A percentile compares a stretch with the other conserved stretches of the same genome.
Conservation (phyloP, 345 rosid species). For the Brassica napus region DNA sequence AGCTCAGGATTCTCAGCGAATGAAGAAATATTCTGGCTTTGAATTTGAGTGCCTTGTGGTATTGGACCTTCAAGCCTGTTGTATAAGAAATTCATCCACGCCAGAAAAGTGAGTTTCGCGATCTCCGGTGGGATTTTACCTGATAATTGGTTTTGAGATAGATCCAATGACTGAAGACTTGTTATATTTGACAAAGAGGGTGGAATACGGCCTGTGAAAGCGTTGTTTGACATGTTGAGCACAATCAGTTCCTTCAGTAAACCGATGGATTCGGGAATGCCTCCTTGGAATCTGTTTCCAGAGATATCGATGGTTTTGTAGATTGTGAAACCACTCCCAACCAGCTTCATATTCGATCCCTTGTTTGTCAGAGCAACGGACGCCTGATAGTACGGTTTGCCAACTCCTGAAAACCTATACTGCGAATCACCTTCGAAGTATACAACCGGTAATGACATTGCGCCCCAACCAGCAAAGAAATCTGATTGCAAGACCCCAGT, state of each 20-base stretch:
- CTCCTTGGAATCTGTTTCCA: not conserved
- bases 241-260: not conserved
- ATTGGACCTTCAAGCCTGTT: not conserved
- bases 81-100: not conserved
- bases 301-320: not conserved
- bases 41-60: not conserved
- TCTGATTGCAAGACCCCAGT: conserved; percentile 5
- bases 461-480: conserved; percentile 27
- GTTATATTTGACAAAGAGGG: not conserved
- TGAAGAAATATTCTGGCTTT: not conserved
- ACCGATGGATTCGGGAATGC: not conserved
- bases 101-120: not conserved
- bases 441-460: not conserved
- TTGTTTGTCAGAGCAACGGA: not conserved
- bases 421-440: not conserved
- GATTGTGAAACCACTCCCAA: not conserved
- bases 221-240: not conserved
- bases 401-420: not conserved
- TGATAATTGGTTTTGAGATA: not conserved
- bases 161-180: not conserved
- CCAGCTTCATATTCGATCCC: not conserved
- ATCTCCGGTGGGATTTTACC: not conserved
- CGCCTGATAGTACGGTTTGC: not conserved
- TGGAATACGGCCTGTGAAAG: not conserved
- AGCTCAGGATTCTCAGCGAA: not conserved